Conservation (phyloP, 2,329 filamentous ascomycete species). For the Salinomyces thailandicus region DNA sequence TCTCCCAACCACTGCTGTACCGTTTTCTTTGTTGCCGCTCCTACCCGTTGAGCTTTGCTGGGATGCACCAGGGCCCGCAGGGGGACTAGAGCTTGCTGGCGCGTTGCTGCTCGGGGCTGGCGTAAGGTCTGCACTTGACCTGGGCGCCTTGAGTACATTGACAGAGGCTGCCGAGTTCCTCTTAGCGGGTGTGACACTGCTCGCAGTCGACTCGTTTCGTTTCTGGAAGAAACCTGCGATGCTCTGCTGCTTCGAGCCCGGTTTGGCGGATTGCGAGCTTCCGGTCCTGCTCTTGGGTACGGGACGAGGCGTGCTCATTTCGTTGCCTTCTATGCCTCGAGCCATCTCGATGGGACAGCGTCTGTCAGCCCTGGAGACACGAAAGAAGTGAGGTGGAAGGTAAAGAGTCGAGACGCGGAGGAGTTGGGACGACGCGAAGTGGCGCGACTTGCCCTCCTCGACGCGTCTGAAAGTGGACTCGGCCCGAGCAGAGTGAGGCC, state of each 20-base stretch:
- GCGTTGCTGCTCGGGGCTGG: slow-evolving; percentile 75
- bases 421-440: not conserved
- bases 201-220: slow-evolving; percentile 33
- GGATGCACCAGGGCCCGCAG: slow-evolving; percentile 15
- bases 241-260: slow-evolving; percentile 54
- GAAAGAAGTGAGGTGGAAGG: not conserved
- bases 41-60: slow-evolving; percentile 43
- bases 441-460: not conserved
- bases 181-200: slow-evolving; percentile 28
- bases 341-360: slow-evolving; percentile 31
- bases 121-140: slow-evolving; percentile 43
- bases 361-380: no score
- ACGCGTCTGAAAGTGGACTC: no score
- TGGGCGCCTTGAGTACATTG: slow-evolving; percentile 6
- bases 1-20: slow-evolving; percentile 29
- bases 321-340: slow-evolving; percentile 37
- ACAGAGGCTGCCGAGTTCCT: slow-evolving; percentile 26
- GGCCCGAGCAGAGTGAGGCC: no score
- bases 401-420: not conserved
- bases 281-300: slow-evolving; percentile 34
- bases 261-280: slow-evolving; percentile 34
- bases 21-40: slow-evolving; percentile 45
- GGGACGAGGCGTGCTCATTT: slow-evolving; percentile 32
- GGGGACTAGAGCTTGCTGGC: slow-evolving; percentile 65
- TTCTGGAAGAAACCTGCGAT: slow-evolving; percentile 74